A percentile compares a stretch with the other conserved stretches of the same genome.
phyloP scores from a whole-genome alignment of 441 rosid genomes.

The Erodium moschatum region DNA sequence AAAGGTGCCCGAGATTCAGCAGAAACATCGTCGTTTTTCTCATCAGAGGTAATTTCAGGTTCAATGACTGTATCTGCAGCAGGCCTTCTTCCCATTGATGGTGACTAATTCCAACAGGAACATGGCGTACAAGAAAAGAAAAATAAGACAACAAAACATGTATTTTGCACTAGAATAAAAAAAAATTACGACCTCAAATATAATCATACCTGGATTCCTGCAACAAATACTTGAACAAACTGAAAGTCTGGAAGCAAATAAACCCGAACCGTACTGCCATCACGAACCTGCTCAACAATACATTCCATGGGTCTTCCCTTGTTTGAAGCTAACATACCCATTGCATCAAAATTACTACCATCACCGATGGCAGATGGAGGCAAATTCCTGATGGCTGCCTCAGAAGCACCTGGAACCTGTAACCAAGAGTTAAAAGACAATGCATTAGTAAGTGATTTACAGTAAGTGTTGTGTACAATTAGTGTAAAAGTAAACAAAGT shows the following conservation, averaged over 20 bases:
- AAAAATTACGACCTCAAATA: neutral
- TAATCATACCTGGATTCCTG: constrained; percentile 76
- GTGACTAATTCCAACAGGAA: constrained; percentile 35
- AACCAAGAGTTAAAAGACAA: constrained; percentile 11
- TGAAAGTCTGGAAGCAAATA: constrained; percentile 93
- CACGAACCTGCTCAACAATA: constrained; percentile 94
- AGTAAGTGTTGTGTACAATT: neutral
- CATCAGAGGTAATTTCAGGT: constrained; percentile 38
- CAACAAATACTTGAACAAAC: constrained; percentile 91
- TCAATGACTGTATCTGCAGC: constrained; percentile 43
- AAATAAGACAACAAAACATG: neutral
- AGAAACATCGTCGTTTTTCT: constrained; percentile 55
- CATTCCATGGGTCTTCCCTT: constrained; percentile 85
- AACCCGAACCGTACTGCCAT: constrained; percentile 86
- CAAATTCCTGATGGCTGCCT: constrained; percentile 64
- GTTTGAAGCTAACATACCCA: constrained; percentile 69
- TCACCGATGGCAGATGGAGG: constrained; percentile 96
- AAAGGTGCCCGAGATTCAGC: constrained; percentile 54
- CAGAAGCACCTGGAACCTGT: constrained; percentile 71
- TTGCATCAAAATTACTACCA: constrained; percentile 72
- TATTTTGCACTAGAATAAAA: too few species aligned
- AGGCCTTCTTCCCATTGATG: constrained; percentile 72
- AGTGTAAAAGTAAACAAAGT: neutral
- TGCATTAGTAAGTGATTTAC: neutral
- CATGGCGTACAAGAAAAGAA: neutral